Percentiles rank a stretch among this genome's conserved stretches.
These are phyloP conservation scores for Dactylellina parvicollis DNA, from an alignment of 2,329 filamentous ascomycete species.

Conservation along the genomic window DNA sequence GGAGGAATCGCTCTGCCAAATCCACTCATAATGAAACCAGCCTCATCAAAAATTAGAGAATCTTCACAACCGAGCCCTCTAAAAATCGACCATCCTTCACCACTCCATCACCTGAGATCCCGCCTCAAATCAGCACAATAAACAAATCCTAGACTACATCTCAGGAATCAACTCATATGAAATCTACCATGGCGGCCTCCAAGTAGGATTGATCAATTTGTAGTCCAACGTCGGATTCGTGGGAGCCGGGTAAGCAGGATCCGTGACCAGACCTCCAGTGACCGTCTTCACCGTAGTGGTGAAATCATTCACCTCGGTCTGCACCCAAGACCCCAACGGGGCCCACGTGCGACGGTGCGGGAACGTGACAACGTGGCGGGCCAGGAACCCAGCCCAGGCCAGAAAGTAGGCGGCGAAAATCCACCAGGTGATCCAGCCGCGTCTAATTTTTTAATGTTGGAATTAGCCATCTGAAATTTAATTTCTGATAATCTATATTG, in stretches of 20 bases:
- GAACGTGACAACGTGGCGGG: background rate
- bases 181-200: too few relatives aligned
- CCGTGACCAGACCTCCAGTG: background rate
- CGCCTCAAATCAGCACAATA: too few relatives aligned
- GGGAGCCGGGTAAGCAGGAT: background rate
- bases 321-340: background rate
- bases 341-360: background rate
- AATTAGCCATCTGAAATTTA: background rate
- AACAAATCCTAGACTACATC: too few relatives aligned
- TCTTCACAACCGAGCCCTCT: too few relatives aligned
- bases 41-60: too few relatives aligned
- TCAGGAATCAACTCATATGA: too few relatives aligned
- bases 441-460: background rate
- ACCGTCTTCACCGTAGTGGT: background rate
- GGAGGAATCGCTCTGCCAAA: too few relatives aligned
- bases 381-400: background rate
- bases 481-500: background rate
- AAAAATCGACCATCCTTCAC: too few relatives aligned
- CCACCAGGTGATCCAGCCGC: background rate
- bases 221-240: background rate
- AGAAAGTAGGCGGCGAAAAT: background rate
- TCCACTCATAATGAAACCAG: too few relatives aligned
- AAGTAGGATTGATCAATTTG: too few relatives aligned
- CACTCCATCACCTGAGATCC: too few relatives aligned
- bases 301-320: background rate